These are phyloP conservation scores for Termitomyces heimii DNA, from an alignment of 768 basidiomycete species.

Conservation along the genomic window DNA sequence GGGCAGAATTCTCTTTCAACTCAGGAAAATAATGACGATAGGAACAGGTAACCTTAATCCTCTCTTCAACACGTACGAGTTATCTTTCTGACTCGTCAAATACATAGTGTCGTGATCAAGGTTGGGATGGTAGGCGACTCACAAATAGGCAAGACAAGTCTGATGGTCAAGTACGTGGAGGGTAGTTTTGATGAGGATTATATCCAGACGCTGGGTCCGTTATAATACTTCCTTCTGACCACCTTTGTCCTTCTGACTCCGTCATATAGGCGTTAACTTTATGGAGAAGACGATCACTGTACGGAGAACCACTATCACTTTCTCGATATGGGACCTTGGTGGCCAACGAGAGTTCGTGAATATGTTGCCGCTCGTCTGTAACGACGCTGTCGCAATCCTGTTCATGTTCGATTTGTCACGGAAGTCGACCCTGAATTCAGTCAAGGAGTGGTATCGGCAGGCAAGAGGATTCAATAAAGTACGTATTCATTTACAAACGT, in stretches of 20 bases:
- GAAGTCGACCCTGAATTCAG: conserved; percentile 95
- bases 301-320: conserved; percentile 96
- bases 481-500: conserved; percentile 13
- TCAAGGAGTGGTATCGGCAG: conserved; percentile 99
- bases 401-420: conserved; percentile 99
- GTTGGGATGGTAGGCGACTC: conserved; percentile 99
- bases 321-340: conserved; percentile 98
- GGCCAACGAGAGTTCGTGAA: conserved; percentile 99
- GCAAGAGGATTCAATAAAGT: conserved; percentile 99
- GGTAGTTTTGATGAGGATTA: conserved; percentile 99
- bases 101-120: conserved; percentile 83
- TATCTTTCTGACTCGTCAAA: not conserved
- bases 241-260: conserved; percentile 6
- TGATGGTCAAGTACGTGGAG: conserved; percentile 99
- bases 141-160: conserved; percentile 97
- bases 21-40: conserved; percentile 63
- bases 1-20: conserved; percentile 45
- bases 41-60: conserved; percentile 48
- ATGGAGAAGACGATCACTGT: conserved; percentile 99
- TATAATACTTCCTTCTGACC: not conserved
- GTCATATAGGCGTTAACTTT: conserved; percentile 83
- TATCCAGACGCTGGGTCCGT: conserved; percentile 95
- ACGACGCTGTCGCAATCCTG: conserved; percentile 98
- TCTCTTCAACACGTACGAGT: conserved; percentile 1
- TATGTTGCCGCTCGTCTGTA: conserved; percentile 97